phyloP scores from a whole-genome alignment of 768 basidiomycete species.

The Kwoniella sp. region DNA sequence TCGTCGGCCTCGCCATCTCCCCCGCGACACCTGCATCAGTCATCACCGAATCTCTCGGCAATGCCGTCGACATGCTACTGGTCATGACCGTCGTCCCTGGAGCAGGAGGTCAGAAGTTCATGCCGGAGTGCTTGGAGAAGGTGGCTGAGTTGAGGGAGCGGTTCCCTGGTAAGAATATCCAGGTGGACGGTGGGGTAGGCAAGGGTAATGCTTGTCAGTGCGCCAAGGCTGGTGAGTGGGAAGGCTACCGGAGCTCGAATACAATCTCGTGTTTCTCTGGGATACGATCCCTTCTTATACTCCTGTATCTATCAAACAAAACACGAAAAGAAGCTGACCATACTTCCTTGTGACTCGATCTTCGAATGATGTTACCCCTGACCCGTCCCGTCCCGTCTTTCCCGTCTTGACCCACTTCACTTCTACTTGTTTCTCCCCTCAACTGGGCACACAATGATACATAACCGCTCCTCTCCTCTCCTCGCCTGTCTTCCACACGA shows the following conservation, averaged over 20 bases:
- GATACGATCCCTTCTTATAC: not conserved
- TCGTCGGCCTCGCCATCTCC: slow-evolving; percentile 93
- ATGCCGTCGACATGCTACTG: slow-evolving; percentile 87
- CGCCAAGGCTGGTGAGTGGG: slow-evolving; percentile 76
- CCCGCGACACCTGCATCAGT: slow-evolving; percentile 87
- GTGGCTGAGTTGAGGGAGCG: slow-evolving; percentile 83
- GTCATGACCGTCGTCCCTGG: slow-evolving; percentile 99
- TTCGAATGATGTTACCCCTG: too few species aligned
- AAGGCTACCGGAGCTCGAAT: too few species aligned
- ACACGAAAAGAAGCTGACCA: too few species aligned
- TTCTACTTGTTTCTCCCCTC: too few species aligned
- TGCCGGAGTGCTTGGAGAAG: slow-evolving; percentile 89
- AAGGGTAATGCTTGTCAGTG: slow-evolving; percentile 84
- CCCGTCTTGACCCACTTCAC: too few species aligned
- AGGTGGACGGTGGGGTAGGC: slow-evolving; percentile 98
- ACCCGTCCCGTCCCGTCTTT: too few species aligned
- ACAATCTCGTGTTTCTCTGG: too few species aligned
- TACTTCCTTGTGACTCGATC: too few species aligned
- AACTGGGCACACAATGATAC: too few species aligned
- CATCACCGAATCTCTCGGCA: slow-evolving; percentile 82
- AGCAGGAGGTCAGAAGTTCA: slow-evolving; percentile 93
- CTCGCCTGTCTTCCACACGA: too few species aligned
- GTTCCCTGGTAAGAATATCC: slow-evolving; percentile 93
- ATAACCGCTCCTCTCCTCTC: too few species aligned
- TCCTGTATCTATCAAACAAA: too few species aligned